These are phyloP conservation scores for Wakefieldia striispora DNA, from an alignment of 768 basidiomycete genomes.

Conservation along the genomic window DNA sequence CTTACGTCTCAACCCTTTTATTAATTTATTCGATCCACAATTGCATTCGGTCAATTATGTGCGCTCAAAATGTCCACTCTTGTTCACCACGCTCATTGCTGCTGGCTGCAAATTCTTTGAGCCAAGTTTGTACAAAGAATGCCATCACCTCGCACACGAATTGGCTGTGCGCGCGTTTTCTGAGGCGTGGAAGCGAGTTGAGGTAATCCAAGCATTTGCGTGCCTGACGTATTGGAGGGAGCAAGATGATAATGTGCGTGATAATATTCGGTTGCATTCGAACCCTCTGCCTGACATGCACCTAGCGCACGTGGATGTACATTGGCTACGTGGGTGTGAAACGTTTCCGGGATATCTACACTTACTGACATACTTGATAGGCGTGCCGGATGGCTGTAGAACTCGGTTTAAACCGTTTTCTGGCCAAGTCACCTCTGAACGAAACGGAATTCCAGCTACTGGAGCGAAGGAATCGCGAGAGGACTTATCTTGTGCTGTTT, in stretches of 20 bases:
- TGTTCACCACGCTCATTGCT: conserved; percentile 84
- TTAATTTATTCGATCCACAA: conserved; percentile 86
- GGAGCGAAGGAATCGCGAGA: conserved; percentile 81
- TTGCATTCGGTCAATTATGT: conserved; percentile 80
- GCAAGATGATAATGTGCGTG: conserved; percentile 73
- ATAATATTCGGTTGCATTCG: conserved; percentile 3
- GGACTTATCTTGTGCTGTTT: conserved; percentile 83
- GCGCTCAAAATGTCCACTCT: conserved; percentile 74
- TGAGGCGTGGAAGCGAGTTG: conserved; percentile 76
- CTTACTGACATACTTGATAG: conserved; percentile 33
- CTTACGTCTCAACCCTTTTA: conserved; percentile 83
- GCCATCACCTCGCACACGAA: conserved; percentile 70
- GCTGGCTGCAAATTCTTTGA: conserved; percentile 84
- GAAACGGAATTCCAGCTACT: conserved; percentile 66
- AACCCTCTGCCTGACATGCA: conserved; percentile 13
- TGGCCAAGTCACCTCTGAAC: conserved; percentile 48
- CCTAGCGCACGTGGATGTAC: conserved; percentile 80
- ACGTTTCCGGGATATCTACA: neutral
- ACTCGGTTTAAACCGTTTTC: conserved; percentile 72
- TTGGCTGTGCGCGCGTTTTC: conserved; percentile 76
- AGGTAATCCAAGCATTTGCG: conserved; percentile 86
- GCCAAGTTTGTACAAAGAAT: conserved; percentile 61
- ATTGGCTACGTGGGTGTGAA: conserved; percentile 70
- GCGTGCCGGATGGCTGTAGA: conserved; percentile 89
- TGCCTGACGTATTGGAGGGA: conserved; percentile 90